Conservation (phyloP, 805 yeast genomes). For the Alloascoidea africana region DNA sequence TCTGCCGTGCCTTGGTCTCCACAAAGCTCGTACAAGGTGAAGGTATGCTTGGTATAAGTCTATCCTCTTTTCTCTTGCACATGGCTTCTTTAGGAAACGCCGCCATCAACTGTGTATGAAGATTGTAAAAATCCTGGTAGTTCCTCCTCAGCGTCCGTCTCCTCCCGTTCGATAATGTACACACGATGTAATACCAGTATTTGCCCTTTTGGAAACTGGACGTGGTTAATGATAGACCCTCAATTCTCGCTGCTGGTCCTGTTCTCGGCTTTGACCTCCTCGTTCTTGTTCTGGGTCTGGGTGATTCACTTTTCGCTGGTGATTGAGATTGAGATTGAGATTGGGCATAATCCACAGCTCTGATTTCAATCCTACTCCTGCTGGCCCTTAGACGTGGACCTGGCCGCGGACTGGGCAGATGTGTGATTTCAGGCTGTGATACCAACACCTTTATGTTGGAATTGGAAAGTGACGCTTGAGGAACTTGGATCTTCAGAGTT, state of each 20-base stretch:
- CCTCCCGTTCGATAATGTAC: neutral
- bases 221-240: neutral
- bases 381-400: too few species aligned
- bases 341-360: neutral
- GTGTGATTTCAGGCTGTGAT: too few species aligned
- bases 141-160: neutral
- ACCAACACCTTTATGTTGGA: too few species aligned
- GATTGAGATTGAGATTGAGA: neutral
- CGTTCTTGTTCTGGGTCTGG: too few species aligned
- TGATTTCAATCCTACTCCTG: too few species aligned
- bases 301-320: neutral
- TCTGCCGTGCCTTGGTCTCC: neutral
- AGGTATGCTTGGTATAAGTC: neutral
- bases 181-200: neutral
- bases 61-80: neutral
- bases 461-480: neutral
- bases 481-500: neutral
- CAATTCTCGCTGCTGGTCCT: neutral
- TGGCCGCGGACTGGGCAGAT: too few species aligned
- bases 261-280: slow-evolving; percentile 10
- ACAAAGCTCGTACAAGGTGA: neutral
- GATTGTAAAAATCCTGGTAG: slow-evolving; percentile 1
- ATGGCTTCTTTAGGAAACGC: neutral
- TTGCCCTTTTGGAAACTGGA: too few species aligned
- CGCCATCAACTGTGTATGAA: neutral